Evolutionary conservation across 768 basidiomycete species (phyloP).

Genomic region (Phanerodontia chrysosporium): DNA sequence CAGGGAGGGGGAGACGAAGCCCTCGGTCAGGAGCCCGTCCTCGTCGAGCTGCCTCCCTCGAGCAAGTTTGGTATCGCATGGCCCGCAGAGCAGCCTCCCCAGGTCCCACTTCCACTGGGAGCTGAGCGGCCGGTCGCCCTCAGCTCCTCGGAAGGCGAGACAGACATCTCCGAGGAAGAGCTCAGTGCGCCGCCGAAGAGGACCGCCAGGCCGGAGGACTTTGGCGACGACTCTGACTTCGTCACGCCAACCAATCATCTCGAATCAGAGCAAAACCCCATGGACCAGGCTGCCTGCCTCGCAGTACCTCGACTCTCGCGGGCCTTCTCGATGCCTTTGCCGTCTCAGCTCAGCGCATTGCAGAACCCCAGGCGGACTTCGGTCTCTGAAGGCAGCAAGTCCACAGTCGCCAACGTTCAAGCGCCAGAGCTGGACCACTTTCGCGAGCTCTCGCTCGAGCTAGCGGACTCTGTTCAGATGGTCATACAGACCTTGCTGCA

Average conservation of each 20-base stretch:
- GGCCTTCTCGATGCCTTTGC: constrained; percentile 76
- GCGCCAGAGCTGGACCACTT: constrained; percentile 38
- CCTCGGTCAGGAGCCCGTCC: constrained; percentile 39
- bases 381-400: constrained; percentile 11
- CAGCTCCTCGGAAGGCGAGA: constrained; percentile 50
- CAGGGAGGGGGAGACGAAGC: constrained; percentile 38
- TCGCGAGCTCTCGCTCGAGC: constrained; percentile 75
- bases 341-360: constrained; percentile 72
- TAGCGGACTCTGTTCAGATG: constrained; percentile 88
- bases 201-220: constrained; percentile 14
- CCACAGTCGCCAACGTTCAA: constrained; percentile 18
- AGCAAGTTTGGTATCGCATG: constrained; percentile 62
- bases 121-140: constrained; percentile 36
- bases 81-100: constrained; percentile 42
- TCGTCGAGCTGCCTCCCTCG: constrained; percentile 41
- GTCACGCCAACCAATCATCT: constrained; percentile 29
- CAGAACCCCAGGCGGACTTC: constrained; percentile 56
- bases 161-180: constrained; percentile 46
- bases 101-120: constrained; percentile 33
- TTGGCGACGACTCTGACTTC: constrained; percentile 26
- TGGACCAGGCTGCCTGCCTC: constrained; percentile 27
- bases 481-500: constrained; percentile 90
- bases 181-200: constrained; percentile 13
- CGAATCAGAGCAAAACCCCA: constrained; percentile 27
- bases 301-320: constrained; percentile 57